These are phyloP conservation scores for Fusarium temperatum DNA, from an alignment of 2,329 filamentous ascomycete genomes.

Conservation along the genomic window DNA sequence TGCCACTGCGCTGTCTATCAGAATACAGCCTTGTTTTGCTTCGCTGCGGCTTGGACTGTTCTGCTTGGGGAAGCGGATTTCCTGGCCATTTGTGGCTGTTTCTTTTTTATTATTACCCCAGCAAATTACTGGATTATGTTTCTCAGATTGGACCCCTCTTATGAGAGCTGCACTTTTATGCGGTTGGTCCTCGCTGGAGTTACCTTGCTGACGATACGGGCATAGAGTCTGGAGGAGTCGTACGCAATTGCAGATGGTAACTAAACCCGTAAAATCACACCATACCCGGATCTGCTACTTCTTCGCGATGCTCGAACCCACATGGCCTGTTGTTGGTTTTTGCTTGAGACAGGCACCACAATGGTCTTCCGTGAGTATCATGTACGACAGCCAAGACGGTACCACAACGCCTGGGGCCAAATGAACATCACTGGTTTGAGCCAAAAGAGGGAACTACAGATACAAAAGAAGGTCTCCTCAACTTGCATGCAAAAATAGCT, in stretches of 20 bases:
- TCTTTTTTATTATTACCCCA: constrained; percentile 22
- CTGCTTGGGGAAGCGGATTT: constrained; percentile 12
- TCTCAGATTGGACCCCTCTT: constrained; percentile 39
- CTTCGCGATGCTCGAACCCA: constrained; percentile 34
- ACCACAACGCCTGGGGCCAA: constrained; percentile 31
- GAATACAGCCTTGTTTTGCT: constrained; percentile 26
- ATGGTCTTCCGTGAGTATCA: constrained; percentile 30
- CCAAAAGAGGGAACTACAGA: constrained; percentile 30
- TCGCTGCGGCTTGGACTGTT: neutral
- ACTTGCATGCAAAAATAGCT: constrained; percentile 40
- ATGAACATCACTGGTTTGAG: constrained; percentile 30
- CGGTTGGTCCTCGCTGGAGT: constrained; percentile 37
- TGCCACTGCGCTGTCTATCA: constrained; percentile 13
- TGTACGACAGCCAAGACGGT: constrained; percentile 37
- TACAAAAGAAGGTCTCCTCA: constrained; percentile 28
- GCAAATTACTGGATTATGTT: constrained; percentile 28
- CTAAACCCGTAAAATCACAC: constrained; percentile 40
- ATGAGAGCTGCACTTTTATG: constrained; percentile 31
- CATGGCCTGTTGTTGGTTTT: constrained; percentile 35
- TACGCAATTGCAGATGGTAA: constrained; percentile 28
- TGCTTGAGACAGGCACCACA: constrained; percentile 24
- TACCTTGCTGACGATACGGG: constrained; percentile 34
- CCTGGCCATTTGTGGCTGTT: constrained; percentile 25
- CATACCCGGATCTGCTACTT: constrained; percentile 33
- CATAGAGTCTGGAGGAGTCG: constrained; percentile 7